Evolutionary conservation across 1,284 basidiomycete species (phyloP), one percentile per base, ranked within the genome.

Genomic region (Trichosporon inkin): DNA sequence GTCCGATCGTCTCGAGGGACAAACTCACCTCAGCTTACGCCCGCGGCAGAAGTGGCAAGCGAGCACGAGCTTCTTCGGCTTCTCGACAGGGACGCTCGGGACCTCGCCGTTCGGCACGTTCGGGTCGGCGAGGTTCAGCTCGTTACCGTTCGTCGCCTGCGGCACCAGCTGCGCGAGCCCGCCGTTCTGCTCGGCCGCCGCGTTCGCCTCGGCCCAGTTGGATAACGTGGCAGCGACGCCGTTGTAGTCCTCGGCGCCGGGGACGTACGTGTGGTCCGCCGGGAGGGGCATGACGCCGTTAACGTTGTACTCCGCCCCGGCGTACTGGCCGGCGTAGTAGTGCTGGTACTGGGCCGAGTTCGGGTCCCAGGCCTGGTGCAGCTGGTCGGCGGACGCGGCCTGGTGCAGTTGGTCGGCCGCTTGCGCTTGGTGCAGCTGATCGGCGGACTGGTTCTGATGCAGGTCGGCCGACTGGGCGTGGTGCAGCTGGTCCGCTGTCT

Each of bases 11-110:
- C n/a, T n/a, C n/a, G n/a, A n/a, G n/a, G n/a, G n/a, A n/a, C n/a
- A n/a, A 40, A 74, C 77, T 68, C 64, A 79, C 75, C 78, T 79
- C 55, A 79, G 71, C 62, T 79, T 79, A 37, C 78, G 65, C 22
- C 77, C 70, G 17, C 78, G 68, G 56, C 78, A 79, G 61, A 79
- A 79, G 62, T 79, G 78, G 64, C 78, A 79, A 3, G 78, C 78
- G 8, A 79, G 58, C n/a, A 71, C 62, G 10, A 76, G 66, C 65
- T 78, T 78, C 62, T 73, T 75, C 13, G 61, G 61, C 61, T 65
- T 65, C 13, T 65, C 61, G 57, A 17, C 36, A 17, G 41, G 24
- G 10, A 35, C 51, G 2, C 49, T n/a, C 14, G 20, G 17, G 32
- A 57, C 20, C 10, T 62, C 60, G 34, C 47, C 49, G 44, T 61